A percentile compares a stretch with the other conserved stretches of the same genome.
These are phyloP conservation scores for Sporothrix variecibatus DNA, from an alignment of 2,329 filamentous ascomycete genomes.

Conservation along the genomic window DNA sequence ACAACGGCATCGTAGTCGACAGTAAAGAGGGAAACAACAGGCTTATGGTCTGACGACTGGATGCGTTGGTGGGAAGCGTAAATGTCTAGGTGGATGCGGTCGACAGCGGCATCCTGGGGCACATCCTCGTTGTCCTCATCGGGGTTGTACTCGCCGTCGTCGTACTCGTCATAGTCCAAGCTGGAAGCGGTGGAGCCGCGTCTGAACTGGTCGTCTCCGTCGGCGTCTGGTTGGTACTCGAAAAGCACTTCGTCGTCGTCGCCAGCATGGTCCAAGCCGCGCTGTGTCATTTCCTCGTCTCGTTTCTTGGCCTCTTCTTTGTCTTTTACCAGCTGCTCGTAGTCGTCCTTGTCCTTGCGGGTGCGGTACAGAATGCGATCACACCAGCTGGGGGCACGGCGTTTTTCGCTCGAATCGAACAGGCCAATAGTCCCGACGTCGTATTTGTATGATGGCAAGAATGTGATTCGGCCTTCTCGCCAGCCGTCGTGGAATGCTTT, in stretches of 20 bases:
- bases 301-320: slow-evolving; percentile 67
- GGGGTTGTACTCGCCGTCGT: slow-evolving; percentile 55
- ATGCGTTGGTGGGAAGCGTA: slow-evolving; percentile 90
- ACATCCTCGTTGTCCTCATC: slow-evolving; percentile 32
- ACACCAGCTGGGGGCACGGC: slow-evolving; percentile 91
- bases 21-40: slow-evolving; percentile 78
- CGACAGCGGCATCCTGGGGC: slow-evolving; percentile 46
- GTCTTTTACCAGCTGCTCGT: slow-evolving; percentile 64
- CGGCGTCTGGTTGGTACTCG: slow-evolving; percentile 83
- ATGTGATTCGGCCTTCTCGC: slow-evolving; percentile 83
- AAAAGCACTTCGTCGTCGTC: slow-evolving; percentile 85
- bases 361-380: slow-evolving; percentile 90
- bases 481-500: slow-evolving; percentile 90
- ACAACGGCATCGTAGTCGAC: slow-evolving; percentile 85
- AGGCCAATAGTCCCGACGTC: slow-evolving; percentile 89
- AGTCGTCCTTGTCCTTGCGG: slow-evolving; percentile 65
- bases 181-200: background rate
- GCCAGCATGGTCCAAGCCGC: slow-evolving; percentile 70
- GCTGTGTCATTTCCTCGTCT: slow-evolving; percentile 82
- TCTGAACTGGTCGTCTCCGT: slow-evolving; percentile 52
- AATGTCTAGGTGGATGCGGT: slow-evolving; percentile 59
- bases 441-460: slow-evolving; percentile 96
- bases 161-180: slow-evolving; percentile 64
- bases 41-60: slow-evolving; percentile 93
- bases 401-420: slow-evolving; percentile 96